These are phyloP conservation scores for Plasmodium cynomolgi DNA, from an alignment of 169 alveolate genomes.

Conservation along the genomic window DNA sequence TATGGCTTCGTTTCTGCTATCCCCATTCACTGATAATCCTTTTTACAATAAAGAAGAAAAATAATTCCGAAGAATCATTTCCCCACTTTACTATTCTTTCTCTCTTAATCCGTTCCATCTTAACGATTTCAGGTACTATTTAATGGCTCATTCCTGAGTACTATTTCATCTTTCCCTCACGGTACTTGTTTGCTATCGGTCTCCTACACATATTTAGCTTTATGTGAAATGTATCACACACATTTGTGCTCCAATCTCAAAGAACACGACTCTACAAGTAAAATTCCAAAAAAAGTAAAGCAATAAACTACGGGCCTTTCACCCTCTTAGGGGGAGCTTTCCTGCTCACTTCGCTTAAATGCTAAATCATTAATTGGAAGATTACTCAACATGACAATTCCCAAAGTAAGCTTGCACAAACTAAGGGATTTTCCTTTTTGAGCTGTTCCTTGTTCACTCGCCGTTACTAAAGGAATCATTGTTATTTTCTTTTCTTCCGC, in stretches of 20 bases:
- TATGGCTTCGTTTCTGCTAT: not conserved
- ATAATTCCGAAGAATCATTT: not conserved
- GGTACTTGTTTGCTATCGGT: constrained; percentile 95
- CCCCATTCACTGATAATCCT: constrained; percentile 30
- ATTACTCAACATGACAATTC: not conserved
- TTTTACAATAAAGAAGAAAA: constrained; percentile 21
- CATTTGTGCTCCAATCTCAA: constrained; percentile 90
- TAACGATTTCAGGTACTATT: constrained; percentile 49
- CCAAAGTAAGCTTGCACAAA: not conserved
- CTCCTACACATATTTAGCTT: constrained; percentile 92
- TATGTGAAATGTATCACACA: constrained; percentile 87
- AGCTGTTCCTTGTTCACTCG: constrained; percentile 94
- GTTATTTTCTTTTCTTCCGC: constrained; percentile 91
- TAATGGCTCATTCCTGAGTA: constrained; percentile 88
- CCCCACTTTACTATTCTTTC: not conserved
- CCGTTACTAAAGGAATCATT: constrained; percentile 92
- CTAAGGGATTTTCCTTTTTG: constrained; percentile 79
- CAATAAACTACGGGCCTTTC: constrained; percentile 89
- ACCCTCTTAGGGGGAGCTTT: constrained; percentile 90
- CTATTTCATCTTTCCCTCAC: constrained; percentile 95
- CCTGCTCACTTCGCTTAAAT: constrained; percentile 72
- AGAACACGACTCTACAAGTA: constrained; percentile 76
- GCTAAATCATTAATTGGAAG: not conserved
- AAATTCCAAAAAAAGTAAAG: not conserved
- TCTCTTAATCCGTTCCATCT: constrained; percentile 13